phyloP scores from a whole-genome alignment of 2,329 filamentous ascomycete species.

The Xenoacremonium recifei region DNA sequence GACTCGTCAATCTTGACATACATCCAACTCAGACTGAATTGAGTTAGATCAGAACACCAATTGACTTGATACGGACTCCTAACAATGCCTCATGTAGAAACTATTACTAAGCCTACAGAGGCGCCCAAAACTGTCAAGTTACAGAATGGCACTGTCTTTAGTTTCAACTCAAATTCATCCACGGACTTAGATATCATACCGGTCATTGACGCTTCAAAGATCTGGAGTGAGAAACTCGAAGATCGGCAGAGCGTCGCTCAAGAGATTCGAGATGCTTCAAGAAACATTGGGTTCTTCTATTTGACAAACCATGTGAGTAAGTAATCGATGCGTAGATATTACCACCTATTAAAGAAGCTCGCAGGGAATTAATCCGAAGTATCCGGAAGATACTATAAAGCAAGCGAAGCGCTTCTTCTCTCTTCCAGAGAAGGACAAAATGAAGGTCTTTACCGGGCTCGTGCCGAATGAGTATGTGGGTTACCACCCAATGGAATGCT shows the following conservation, averaged over 20 bases:
- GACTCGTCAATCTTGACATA: too few species aligned
- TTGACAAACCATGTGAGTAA: conserved; percentile 30
- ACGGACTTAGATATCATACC: conserved; percentile 32
- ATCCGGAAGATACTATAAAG: conserved; percentile 30
- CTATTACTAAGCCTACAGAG: background rate
- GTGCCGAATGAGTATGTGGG: conserved; percentile 33
- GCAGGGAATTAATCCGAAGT: conserved; percentile 27
- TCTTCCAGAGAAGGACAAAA: conserved; percentile 42
- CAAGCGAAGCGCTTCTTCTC: conserved; percentile 42
- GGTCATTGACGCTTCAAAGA: conserved; percentile 41
- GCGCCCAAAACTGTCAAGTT: conserved; percentile 13
- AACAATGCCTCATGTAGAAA: background rate
- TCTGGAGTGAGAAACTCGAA: conserved; percentile 33
- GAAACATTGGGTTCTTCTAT: conserved; percentile 45
- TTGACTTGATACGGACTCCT: too few species aligned
- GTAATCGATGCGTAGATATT: background rate
- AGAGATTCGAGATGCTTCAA: conserved; percentile 38
- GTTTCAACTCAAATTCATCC: conserved; percentile 24
- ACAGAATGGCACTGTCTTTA: conserved; percentile 21
- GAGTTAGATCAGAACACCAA: too few species aligned
- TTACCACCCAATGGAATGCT: conserved; percentile 36
- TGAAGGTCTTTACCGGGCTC: conserved; percentile 43
- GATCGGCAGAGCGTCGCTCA: conserved; percentile 38
- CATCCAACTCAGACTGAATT: too few species aligned
- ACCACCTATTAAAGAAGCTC: conserved; percentile 6